Conservation (phyloP, 2,329 filamentous ascomycete species). For the Nothophaeocryptopus gaeumannii region DNA sequence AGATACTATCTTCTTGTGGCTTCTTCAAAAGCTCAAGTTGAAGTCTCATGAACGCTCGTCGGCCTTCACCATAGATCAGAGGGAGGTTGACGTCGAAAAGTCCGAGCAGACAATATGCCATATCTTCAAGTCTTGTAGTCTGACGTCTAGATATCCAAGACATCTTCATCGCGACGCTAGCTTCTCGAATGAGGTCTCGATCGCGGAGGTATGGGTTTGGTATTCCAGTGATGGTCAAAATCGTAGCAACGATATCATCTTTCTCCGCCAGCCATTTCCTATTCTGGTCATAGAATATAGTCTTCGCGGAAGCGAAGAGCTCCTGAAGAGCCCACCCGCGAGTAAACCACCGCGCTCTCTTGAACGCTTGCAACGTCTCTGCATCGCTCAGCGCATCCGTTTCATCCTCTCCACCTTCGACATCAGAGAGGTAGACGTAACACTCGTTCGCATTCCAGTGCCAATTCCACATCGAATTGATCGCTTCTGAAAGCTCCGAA, state of each 20-base stretch:
- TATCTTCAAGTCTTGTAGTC: conserved; percentile 30
- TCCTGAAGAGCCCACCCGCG: conserved; percentile 17
- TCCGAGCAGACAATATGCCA: conserved; percentile 31
- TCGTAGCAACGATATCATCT: background rate
- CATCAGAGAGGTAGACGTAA: conserved; percentile 11
- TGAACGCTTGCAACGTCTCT: background rate
- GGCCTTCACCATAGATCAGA: conserved; percentile 34
- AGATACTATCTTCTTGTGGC: conserved; percentile 13
- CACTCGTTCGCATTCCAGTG: conserved; percentile 7
- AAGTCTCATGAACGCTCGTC: conserved; percentile 11
- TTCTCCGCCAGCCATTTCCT: conserved; percentile 3
- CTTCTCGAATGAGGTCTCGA: background rate
- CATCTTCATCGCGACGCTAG: conserved; percentile 19
- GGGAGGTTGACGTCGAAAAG: conserved; percentile 32
- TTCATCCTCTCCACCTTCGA: background rate
- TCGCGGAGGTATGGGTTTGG: background rate
- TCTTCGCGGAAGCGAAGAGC: conserved; percentile 4
- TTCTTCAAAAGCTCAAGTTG: conserved; percentile 18
- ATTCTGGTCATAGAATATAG: conserved; percentile 6
- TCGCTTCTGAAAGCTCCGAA: conserved; percentile 45
- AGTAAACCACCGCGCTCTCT: conserved; percentile 6
- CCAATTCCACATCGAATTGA: conserved; percentile 36
- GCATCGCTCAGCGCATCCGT: background rate
- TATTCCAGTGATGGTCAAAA: background rate
- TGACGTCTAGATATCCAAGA: conserved; percentile 18